A percentile compares a stretch with the other conserved stretches of the same genome.
These are phyloP conservation scores for Begonia peltatifolia DNA, from an alignment of 306 rosid genomes.

Conservation along the genomic window DNA sequence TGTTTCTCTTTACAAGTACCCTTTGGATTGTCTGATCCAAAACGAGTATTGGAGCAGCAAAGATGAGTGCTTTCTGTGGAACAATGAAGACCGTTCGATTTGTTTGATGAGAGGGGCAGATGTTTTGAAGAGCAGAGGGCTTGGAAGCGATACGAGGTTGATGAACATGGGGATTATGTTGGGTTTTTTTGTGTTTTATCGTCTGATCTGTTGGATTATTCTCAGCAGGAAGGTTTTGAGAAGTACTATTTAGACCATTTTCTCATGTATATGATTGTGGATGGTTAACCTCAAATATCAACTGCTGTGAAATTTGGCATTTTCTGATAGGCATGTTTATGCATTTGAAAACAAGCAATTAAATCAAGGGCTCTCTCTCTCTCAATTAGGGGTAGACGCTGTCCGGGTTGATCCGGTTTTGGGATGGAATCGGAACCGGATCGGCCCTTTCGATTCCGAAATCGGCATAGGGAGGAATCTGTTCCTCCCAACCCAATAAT, in stretches of 20 bases:
- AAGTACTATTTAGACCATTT: conserved; percentile 23
- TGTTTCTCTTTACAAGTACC: conserved; percentile 78
- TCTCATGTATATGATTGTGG: too few species aligned
- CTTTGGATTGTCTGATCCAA: conserved; percentile 59
- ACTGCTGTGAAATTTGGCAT: too few species aligned
- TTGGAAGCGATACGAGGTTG: conserved; percentile 61
- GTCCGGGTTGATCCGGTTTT: too few species aligned
- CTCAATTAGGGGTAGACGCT: too few species aligned
- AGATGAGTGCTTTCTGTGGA: conserved; percentile 29
- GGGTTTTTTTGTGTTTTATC: conserved; percentile 59
- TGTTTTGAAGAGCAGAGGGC: conserved; percentile 71
- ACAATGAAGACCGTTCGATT: neutral
- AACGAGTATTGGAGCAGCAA: conserved; percentile 66
- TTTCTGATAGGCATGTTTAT: too few species aligned
- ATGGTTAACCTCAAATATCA: too few species aligned
- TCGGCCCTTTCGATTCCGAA: too few species aligned
- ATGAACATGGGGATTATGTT: conserved; percentile 62
- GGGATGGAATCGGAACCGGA: too few species aligned
- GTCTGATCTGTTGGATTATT: conserved; percentile 63
- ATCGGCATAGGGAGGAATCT: too few species aligned
- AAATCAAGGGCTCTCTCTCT: too few species aligned
- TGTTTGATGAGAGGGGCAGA: conserved; percentile 47
- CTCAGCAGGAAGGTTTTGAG: conserved; percentile 57
- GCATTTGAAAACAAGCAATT: too few species aligned
- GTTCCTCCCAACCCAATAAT: too few species aligned